Percentiles rank a stretch among this genome's conserved stretches.
These are phyloP conservation scores for Penicillium fuscoglaucum DNA, from an alignment of 2,329 filamentous ascomycete species.

Conservation along the genomic window DNA sequence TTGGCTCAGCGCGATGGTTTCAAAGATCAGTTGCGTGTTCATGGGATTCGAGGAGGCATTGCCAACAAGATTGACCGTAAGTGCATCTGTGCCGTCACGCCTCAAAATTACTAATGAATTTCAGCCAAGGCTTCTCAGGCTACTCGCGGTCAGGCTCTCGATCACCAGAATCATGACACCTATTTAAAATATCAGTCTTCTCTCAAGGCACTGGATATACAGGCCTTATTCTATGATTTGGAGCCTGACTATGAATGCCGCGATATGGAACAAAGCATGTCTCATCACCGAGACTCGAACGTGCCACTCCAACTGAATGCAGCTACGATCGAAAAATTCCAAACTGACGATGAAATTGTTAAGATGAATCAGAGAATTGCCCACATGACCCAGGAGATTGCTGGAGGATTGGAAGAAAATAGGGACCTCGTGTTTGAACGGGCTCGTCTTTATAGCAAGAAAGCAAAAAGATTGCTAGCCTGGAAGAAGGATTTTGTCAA, in stretches of 20 bases:
- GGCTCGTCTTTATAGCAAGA: slow-evolving; percentile 19
- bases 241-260: slow-evolving; percentile 22
- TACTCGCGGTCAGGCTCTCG: slow-evolving; percentile 18
- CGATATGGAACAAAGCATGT: slow-evolving; percentile 26
- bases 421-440: slow-evolving; percentile 10
- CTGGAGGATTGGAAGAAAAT: slow-evolving; percentile 11
- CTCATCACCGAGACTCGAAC: slow-evolving; percentile 21
- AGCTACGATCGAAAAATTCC: slow-evolving; percentile 15
- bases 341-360: slow-evolving; percentile 14
- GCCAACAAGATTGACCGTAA: slow-evolving; percentile 15
- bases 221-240: slow-evolving; percentile 21
- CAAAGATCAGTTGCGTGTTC: slow-evolving; percentile 10
- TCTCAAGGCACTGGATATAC: slow-evolving; percentile 23
- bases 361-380: slow-evolving; percentile 18
- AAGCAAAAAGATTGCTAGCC: slow-evolving; percentile 16
- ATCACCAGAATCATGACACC: slow-evolving; percentile 21
- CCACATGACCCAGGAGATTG: slow-evolving; percentile 16
- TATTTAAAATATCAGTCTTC: slow-evolving; percentile 23
- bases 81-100: neutral
- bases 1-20: slow-evolving; percentile 16
- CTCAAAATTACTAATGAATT: slow-evolving; percentile 4
- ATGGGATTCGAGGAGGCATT: slow-evolving; percentile 18
- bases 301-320: slow-evolving; percentile 17
- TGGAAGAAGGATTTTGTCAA: slow-evolving; percentile 17
- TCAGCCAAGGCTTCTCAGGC: slow-evolving; percentile 19